A percentile compares a stretch with the other conserved stretches of the same genome.
Evolutionary conservation across 2,329 filamentous ascomycete species (phyloP).

Genomic region (Didymella keratinophila): DNA sequence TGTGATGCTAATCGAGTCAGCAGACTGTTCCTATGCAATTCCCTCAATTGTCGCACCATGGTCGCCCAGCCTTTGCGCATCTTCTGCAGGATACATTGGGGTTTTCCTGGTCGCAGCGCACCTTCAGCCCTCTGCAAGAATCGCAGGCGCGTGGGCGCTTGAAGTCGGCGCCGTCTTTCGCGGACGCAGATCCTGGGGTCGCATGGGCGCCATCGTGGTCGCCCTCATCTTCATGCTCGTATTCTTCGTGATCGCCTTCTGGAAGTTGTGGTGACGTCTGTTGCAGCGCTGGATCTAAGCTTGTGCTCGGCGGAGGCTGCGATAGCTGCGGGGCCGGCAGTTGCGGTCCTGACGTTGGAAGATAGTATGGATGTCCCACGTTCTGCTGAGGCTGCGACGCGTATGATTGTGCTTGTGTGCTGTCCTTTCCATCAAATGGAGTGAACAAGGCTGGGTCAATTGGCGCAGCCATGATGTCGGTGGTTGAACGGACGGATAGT

Average conservation of each 20-base stretch:
- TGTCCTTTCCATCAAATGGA: slow-evolving; percentile 30
- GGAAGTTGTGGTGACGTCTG: slow-evolving; percentile 40
- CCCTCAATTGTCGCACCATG: slow-evolving; percentile 68
- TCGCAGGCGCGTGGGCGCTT: slow-evolving; percentile 59
- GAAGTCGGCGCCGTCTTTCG: slow-evolving; percentile 48
- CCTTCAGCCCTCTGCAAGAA: slow-evolving; percentile 56
- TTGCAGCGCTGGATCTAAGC: slow-evolving; percentile 44
- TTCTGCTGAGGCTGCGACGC: slow-evolving; percentile 35
- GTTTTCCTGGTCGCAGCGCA: slow-evolving; percentile 79
- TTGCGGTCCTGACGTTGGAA: slow-evolving; percentile 34
- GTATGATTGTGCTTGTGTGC: slow-evolving; percentile 31
- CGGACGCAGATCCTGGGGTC: slow-evolving; percentile 43
- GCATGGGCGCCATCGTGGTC: slow-evolving; percentile 41
- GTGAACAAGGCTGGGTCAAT: slow-evolving; percentile 46
- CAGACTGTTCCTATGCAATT: too few species aligned
- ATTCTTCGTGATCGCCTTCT: slow-evolving; percentile 35
- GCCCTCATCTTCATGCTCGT: slow-evolving; percentile 41
- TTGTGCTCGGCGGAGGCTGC: slow-evolving; percentile 26
- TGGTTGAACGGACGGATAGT: background rate
- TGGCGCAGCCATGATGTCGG: slow-evolving; percentile 37
- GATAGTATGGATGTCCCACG: slow-evolving; percentile 44
- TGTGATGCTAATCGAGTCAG: slow-evolving; percentile 40
- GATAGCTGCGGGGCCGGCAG: slow-evolving; percentile 30
- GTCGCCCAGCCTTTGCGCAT: slow-evolving; percentile 80
- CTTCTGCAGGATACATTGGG: slow-evolving; percentile 67